Evolutionary conservation across 352 stramenopile species (phyloP), one percentile per base, ranked within the genome.

Genomic region (Bremia lactucae): DNA sequence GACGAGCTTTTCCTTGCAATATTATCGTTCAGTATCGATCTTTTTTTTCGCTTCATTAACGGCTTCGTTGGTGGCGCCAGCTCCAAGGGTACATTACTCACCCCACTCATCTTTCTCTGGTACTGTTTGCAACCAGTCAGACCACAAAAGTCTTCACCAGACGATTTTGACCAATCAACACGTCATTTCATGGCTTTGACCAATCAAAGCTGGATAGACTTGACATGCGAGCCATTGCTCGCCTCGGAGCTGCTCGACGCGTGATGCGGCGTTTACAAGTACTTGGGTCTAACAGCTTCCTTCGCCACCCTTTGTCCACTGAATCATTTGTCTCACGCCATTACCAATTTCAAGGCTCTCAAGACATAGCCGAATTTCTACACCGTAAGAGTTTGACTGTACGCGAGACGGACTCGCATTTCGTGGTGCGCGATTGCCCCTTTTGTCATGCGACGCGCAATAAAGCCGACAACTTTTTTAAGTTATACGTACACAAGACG

Each of bases 401-500:
- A 35, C 71, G 73, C 26, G 76, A 86, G 51, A 86, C 75, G 0
- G 71, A 86, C 54, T 68, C 78, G 46, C 80, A 93, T 52, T 82
- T 81, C 14, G 52, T 90, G 21, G 70, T 91, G 44, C 72, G 74
- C 24, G 72, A 90, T 43, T 95, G 83, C 37, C 82, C 81, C n/a
- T 91, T 94, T 56, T 95, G 84, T 54, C 76, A 91, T 34, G 36
- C 75, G 19, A 88, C 82, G 15, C 73, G 70, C 42, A 83, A 83
- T 49, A 84, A 84, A 43, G 29, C 55, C 7, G 75, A 89, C 62
- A 95, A 95, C 50, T 59, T 95, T 5, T 95, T 91, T 50, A 95
- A 95, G 61, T 64, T 95, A 44, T 95, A 95, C 58, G 76, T 95
- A 42, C 71, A 89, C 56, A 89, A 85, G 62, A 59, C 63, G 18